Evolutionary conservation across 805 yeast genomes (phyloP), one percentile per base, ranked within the genome.

Genomic region (Ascoidea rubescens): DNA sequence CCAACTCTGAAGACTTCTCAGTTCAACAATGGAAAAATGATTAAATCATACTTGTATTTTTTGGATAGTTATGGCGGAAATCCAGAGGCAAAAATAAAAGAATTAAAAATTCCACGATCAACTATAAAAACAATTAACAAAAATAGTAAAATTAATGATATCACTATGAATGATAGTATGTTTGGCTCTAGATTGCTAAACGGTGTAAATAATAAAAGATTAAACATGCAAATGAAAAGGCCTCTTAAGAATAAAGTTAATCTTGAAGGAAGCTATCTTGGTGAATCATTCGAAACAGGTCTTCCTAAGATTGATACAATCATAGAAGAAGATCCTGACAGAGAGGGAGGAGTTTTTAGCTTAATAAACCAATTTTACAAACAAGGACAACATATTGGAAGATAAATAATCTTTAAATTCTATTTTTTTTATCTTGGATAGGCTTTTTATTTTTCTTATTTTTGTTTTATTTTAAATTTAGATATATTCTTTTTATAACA

Each of bases 1-100:
- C n/a, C n/a, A 12, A 12, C n/a, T 8, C 48, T 17, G 16, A 31
- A n/a, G 10, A 14, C 48, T 8, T 7, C 52, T 55, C 31, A 55
- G 52, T 10, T 56, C 51, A 79, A 78, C 53, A 93, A 89, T 60
- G 89, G 82, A 56, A 90, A 91, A 63, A 90, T 91, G 96, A 79
- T 87, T 67, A 87, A 87, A 59, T 87, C 96, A 0, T 90, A 88
- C 64, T 71, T 90, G 68, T 82, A 88, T 64, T 90, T 90, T 63
- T 68, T 89, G 59, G 96, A 89, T 60, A 87, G 89, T 59, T 89
- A 89, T 65, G 90, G 82, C 5, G 71, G 71, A 52, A 66, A 62
- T 46, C 67, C 64, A 32, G 67, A 73, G 32, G 68, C 65, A 0
- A 65, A 50, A 45, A 64, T 6, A 63, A 68, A 30, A 52, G 44